Percentiles rank a stretch among this genome's conserved stretches.
Conservation (phyloP, 75 land plant species). For the Pinus albicaulis region DNA sequence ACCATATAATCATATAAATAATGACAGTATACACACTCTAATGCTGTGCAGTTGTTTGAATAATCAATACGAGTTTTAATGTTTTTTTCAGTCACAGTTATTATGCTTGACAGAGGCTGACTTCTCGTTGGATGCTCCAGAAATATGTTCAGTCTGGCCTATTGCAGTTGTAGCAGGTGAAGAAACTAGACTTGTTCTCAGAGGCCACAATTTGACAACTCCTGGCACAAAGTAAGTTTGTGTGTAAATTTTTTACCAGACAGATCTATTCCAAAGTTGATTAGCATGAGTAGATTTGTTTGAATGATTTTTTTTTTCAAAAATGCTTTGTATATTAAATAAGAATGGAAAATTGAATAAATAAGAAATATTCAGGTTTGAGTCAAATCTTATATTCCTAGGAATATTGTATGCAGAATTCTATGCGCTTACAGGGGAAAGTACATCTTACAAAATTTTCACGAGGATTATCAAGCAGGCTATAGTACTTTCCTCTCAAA, state of each 20-base stretch:
- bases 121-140: conserved; percentile 12
- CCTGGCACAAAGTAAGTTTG: conserved; percentile 32
- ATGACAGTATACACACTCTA: no score
- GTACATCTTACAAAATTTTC: conserved; percentile 13
- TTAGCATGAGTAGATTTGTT: neutral
- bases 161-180: conserved; percentile 39
- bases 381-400: neutral
- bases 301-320: no score
- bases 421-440: conserved; percentile 30
- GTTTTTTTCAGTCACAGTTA: no score
- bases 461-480: neutral
- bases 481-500: conserved; percentile 21
- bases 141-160: conserved; percentile 32
- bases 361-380: neutral
- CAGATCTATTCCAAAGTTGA: neutral
- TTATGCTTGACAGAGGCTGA: no score
- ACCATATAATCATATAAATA: no score
- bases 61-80: no score
- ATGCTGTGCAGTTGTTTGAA: no score
- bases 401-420: conserved; percentile 15
- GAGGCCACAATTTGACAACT: conserved; percentile 22
- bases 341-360: no score
- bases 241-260: neutral
- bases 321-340: no score
- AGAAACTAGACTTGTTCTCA: conserved; percentile 23